These are phyloP conservation scores for Nymphaea colorata DNA, from an alignment of 164 flowering plant genomes.

Conservation along the genomic window DNA sequence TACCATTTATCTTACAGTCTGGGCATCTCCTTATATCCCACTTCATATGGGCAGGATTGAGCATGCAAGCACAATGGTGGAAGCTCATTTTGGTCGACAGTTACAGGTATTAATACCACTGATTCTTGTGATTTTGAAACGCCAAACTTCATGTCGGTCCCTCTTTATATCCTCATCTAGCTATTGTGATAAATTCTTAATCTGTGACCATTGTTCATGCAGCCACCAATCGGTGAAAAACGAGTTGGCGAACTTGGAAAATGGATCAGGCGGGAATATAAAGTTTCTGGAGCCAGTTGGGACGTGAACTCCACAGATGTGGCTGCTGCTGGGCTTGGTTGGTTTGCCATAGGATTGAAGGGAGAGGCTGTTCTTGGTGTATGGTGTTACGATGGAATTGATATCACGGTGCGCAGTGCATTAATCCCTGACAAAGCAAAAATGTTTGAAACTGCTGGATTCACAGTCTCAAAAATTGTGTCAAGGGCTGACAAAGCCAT, in stretches of 20 bases:
- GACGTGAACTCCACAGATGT: conserved; percentile 70
- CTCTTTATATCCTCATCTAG: too few species aligned
- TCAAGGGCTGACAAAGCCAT: conserved; percentile 62
- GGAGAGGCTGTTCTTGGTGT: conserved; percentile 74
- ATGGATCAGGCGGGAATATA: conserved; percentile 64
- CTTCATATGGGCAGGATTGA: conserved; percentile 90
- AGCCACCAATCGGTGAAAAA: conserved; percentile 80
- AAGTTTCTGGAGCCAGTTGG: conserved; percentile 60
- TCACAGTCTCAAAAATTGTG: conserved; percentile 76
- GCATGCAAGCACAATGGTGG: conserved; percentile 47
- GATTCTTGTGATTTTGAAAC: too few species aligned
- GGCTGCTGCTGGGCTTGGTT: conserved; percentile 88
- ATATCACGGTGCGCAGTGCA: conserved; percentile 49
- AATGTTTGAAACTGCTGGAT: conserved; percentile 66
- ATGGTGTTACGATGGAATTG: conserved; percentile 91
- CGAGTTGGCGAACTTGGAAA: conserved; percentile 71
- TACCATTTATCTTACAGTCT: conserved; percentile 50
- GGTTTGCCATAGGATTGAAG: conserved; percentile 87
- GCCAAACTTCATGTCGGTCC: too few species aligned
- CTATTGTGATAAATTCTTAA: too few species aligned
- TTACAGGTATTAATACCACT: conserved; percentile 47
- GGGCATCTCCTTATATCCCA: conserved; percentile 92
- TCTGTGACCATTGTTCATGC: conserved; percentile 2
- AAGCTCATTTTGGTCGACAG: conserved; percentile 77
- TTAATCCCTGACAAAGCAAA: conserved; percentile 53